phyloP scores from a whole-genome alignment of 2,329 filamentous ascomycete genomes.

The Fusarium sp. region DNA sequence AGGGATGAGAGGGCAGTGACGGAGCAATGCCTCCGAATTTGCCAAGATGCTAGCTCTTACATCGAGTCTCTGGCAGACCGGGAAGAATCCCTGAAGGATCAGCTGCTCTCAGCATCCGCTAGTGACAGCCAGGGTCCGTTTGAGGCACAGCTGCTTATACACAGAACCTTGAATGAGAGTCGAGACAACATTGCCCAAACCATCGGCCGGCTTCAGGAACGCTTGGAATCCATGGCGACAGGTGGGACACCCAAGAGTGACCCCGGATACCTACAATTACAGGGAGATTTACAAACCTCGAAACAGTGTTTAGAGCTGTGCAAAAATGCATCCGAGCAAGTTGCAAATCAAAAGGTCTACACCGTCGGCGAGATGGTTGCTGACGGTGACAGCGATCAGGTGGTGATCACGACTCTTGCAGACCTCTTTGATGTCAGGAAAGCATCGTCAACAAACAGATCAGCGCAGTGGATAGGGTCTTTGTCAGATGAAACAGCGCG shows the following conservation, averaged over 20 bases:
- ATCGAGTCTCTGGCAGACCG: constrained; percentile 48
- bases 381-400: constrained; percentile 53
- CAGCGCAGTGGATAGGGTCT: constrained; percentile 52
- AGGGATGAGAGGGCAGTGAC: constrained; percentile 52
- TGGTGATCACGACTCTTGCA: constrained; percentile 55
- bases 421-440: constrained; percentile 56
- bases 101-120: constrained; percentile 3
- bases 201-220: constrained; percentile 49
- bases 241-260: constrained; percentile 38
- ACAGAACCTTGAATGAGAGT: constrained; percentile 47
- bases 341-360: constrained; percentile 49
- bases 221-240: constrained; percentile 43
- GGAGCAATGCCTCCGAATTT: constrained; percentile 53
- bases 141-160: constrained; percentile 49
- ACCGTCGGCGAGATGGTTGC: constrained; percentile 52
- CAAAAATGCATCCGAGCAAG: constrained; percentile 48
- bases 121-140: constrained; percentile 33
- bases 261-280: constrained; percentile 46
- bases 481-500: constrained; percentile 45
- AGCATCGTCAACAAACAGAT: constrained; percentile 49
- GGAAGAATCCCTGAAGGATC: constrained; percentile 41
- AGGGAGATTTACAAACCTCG: constrained; percentile 50
- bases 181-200: constrained; percentile 47
- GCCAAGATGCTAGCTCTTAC: constrained; percentile 51
- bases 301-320: constrained; percentile 54